phyloP scores from a whole-genome alignment of 208 protist genomes.

The Leishmania aethiopica region DNA sequence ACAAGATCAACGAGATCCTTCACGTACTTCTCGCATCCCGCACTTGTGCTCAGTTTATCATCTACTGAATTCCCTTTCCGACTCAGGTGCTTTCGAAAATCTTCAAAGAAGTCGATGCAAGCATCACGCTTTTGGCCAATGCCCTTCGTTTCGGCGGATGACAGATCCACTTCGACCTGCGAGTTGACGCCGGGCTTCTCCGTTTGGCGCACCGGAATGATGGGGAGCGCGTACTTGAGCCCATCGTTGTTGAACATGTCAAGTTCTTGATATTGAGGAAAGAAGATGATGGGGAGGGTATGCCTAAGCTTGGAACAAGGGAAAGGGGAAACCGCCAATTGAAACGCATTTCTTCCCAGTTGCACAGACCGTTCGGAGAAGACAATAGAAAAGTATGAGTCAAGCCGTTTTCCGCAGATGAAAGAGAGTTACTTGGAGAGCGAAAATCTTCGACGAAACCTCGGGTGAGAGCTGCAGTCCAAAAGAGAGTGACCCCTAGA shows the following conservation, averaged over 20 bases:
- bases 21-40: conserved; percentile 36
- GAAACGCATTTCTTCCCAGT: not conserved
- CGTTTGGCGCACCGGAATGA: conserved; percentile 22
- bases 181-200: conserved; percentile 28
- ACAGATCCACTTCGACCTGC: conserved; percentile 38
- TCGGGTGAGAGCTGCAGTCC: not conserved
- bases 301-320: too few species aligned
- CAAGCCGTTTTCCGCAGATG: not conserved
- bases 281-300: not conserved
- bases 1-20: conserved; percentile 28
- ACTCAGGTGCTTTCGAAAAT: conserved; percentile 29
- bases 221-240: conserved; percentile 21
- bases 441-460: not conserved
- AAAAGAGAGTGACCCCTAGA: not conserved
- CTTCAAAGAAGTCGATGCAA: conserved; percentile 45
- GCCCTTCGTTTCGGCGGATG: conserved; percentile 37
- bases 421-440: not conserved
- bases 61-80: conserved; percentile 19
- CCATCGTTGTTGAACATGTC: conserved; percentile 20
- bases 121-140: conserved; percentile 36
- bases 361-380: not conserved
- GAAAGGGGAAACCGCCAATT: not conserved
- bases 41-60: conserved; percentile 18
- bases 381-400: not conserved
- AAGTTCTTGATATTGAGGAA: not conserved